Conservation (phyloP, 352 stramenopile genomes). For the Phytophthora aleatoria region DNA sequence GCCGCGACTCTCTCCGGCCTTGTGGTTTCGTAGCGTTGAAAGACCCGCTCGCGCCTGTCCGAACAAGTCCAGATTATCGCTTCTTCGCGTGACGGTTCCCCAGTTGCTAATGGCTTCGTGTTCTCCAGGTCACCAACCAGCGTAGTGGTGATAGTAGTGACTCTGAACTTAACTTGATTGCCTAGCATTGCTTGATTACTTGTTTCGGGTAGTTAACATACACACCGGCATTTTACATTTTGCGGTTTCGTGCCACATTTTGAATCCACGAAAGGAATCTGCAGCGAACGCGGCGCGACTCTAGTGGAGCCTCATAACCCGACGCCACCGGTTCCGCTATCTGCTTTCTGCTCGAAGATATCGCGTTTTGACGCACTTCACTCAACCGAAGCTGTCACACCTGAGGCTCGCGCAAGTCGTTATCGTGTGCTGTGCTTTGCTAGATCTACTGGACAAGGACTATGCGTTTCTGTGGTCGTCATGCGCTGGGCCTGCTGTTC, state of each 20-base stretch:
- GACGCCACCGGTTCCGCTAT: not conserved
- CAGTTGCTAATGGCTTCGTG: conserved; percentile 1
- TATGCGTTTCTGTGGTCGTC: conserved; percentile 16
- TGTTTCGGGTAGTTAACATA: too few species aligned
- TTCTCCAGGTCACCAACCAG: not conserved
- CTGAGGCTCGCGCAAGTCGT: not conserved
- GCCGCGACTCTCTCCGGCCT: conserved; percentile 24
- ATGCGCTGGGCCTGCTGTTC: conserved; percentile 9
- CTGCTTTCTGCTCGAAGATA: conserved; percentile 4
- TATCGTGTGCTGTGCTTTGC: not conserved
- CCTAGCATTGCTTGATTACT: not conserved
- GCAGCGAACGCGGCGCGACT: conserved; percentile 12
- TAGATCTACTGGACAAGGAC: not conserved
- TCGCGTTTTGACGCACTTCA: conserved; percentile 5
- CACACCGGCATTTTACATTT: not conserved
- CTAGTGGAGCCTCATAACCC: not conserved
- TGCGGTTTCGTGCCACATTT: conserved; percentile 18
- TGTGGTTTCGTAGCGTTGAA: conserved; percentile 4
- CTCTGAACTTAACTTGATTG: not conserved
- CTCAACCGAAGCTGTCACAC: not conserved
- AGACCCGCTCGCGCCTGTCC: conserved; percentile 21
- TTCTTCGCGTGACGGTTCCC: conserved; percentile 15
- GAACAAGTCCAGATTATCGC: conserved; percentile 17
- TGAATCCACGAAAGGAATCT: conserved; percentile 11
- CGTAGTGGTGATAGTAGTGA: not conserved